Evolutionary conservation across 371 early-diverging fungal species (phyloP).

Genomic region (Capniomyces stellatus): DNA sequence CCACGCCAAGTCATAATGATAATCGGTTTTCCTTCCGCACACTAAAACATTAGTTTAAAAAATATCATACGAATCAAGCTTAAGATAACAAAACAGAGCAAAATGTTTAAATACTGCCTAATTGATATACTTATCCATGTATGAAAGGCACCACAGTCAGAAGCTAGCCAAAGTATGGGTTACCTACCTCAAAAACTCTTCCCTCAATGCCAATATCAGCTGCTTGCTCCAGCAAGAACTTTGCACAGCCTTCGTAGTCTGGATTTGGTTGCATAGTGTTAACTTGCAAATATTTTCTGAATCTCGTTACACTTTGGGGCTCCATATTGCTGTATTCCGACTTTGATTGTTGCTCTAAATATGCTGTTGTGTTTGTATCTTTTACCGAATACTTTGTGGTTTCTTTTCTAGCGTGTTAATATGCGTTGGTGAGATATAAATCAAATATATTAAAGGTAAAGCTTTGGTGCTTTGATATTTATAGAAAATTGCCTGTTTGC

Average conservation of each 20-base stretch:
- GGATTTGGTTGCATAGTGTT: slow-evolving; percentile 62
- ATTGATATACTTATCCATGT: no score
- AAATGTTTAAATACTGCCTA: not conserved
- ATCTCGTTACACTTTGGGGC: slow-evolving; percentile 32
- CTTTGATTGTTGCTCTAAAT: not conserved
- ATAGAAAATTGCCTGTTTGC: no score
- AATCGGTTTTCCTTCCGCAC: slow-evolving; percentile 42
- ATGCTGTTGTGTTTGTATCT: no score
- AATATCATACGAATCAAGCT: not conserved
- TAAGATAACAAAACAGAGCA: not conserved
- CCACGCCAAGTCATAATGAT: slow-evolving; percentile 48
- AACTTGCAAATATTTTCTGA: slow-evolving; percentile 56
- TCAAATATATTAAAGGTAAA: no score
- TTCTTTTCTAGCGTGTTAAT: no score
- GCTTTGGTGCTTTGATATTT: no score
- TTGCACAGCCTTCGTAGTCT: slow-evolving; percentile 38
- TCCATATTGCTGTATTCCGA: not conserved
- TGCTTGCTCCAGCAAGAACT: slow-evolving; percentile 37
- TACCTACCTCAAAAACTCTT: slow-evolving; percentile 27
- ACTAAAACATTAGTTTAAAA: slow-evolving; percentile 5
- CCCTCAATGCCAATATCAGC: slow-evolving; percentile 38
- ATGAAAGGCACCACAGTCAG: not conserved
- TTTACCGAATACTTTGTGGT: no score
- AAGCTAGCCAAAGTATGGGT: not conserved
- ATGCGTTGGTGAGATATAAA: no score